Evolutionary conservation across 495 filamentous ascomycete genomes (phyloP), one percentile per base, ranked within the genome.

Genomic region (Schizothecium vesticola): DNA sequence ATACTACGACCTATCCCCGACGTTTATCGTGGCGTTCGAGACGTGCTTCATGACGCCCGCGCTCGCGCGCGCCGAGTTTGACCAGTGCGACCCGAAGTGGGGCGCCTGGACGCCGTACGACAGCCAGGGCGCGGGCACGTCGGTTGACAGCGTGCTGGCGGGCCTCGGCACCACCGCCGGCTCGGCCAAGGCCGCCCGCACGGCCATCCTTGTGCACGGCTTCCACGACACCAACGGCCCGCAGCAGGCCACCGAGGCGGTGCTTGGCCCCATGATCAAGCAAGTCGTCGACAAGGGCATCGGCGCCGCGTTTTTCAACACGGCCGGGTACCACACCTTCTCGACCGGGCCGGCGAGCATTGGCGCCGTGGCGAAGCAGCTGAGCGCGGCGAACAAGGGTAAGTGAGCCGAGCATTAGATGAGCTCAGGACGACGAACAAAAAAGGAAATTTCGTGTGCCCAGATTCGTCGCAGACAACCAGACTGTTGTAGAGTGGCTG

Each of bases 191-290:
- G n/a, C n/a, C n/a, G n/a, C n/a, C n/a, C n/a, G n/a, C n/a, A n/a
- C n/a, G n/a, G n/a, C n/a, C n/a, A 60, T 70, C 21, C 56, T 70
- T 59, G 69, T 70, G 28, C 69, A 70, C n/a, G 69, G 69, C 3
- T 67, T 67, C 19, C 69, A 70, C 16, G 58, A 64, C 19, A 43
- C 36, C 23, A 70, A 70, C 19, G 69, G 69, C n/a, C n/a, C n/a
- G 16, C 51, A 25, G 59, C 7, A 64, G 59, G 64, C 69, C 3
- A 59, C 64, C 21, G 60, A 24, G 24, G 56, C 9, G 29, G 56
- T 61, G 24, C n/a, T 70, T 51, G 24, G 55, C 6, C 12, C 26
- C 5, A 33, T 70, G 64, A 28, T 67, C 16, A 28, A 25, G 29
- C 60, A n/a, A 3, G 69, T 66, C 19, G 69, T 70, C 59, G 11